Evolutionary conservation across 495 filamentous ascomycete genomes (phyloP).

Genomic region (Aspergillus ostianus): DNA sequence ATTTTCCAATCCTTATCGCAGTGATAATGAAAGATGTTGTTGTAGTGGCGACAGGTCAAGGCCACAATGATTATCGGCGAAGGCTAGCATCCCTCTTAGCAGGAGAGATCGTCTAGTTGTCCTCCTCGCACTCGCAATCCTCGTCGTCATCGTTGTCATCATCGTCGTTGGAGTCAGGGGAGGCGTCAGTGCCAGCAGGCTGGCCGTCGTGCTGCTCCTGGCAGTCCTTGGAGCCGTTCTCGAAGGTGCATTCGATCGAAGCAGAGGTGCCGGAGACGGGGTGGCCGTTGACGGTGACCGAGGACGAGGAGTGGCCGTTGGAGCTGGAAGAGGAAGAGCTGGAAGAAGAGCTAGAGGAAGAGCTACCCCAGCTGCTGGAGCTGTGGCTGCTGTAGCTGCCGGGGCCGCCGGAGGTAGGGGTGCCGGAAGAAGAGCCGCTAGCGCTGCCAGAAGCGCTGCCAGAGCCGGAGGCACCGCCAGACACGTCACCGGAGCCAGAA

Average conservation of each 20-base stretch:
- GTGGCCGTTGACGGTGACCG: background rate
- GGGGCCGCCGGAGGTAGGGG: background rate
- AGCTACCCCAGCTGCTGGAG: background rate
- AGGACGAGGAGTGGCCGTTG: background rate
- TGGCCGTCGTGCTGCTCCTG: background rate
- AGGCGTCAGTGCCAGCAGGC: background rate
- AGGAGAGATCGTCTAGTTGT: background rate
- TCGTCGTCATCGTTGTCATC: background rate
- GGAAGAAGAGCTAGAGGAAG: background rate
- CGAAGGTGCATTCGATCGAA: background rate
- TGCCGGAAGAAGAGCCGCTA: background rate
- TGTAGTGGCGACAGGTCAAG: background rate
- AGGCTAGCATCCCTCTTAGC: background rate
- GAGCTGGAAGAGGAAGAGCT: background rate
- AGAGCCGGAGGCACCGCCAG: background rate
- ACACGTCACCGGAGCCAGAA: background rate
- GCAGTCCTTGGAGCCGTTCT: background rate
- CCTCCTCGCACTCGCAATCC: background rate
- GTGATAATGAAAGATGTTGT: background rate
- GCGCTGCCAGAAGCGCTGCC: background rate
- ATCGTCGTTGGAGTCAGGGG: background rate
- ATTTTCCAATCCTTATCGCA: background rate
- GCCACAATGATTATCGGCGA: background rate
- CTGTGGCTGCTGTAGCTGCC: background rate
- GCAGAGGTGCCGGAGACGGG: background rate